These are phyloP conservation scores for Ambrosia trifida DNA, from an alignment of 129 eudicot species.

Conservation along the genomic window DNA sequence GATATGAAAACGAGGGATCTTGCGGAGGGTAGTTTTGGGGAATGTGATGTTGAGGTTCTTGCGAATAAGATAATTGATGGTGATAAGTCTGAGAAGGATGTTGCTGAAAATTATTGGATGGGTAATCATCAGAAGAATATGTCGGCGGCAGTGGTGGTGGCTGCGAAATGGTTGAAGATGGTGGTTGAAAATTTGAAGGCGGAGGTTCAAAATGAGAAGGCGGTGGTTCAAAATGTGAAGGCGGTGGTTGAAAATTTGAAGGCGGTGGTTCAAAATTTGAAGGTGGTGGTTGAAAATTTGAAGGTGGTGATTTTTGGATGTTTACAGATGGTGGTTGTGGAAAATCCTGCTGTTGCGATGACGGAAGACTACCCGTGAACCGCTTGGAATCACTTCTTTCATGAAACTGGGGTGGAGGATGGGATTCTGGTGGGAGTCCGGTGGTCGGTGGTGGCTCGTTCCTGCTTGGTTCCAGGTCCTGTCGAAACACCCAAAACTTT, in stretches of 20 bases:
- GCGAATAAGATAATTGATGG: conserved; percentile 53
- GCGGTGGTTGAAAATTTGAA: conserved; percentile 14
- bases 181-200: conserved; percentile 22
- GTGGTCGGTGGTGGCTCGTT: conserved; percentile 34
- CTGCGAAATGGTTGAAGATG: conserved; percentile 30
- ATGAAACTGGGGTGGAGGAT: conserved; percentile 37
- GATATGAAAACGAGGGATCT: conserved; percentile 46
- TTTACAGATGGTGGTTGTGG: conserved; percentile 27
- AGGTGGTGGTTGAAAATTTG: conserved; percentile 19
- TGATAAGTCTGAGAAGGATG: conserved; percentile 49
- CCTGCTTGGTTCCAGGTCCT: conserved; percentile 50
- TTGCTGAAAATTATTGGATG: conserved; percentile 47
- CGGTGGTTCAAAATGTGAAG: conserved; percentile 14
- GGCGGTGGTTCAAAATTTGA: conserved; percentile 14
- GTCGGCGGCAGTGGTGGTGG: conserved; percentile 34
- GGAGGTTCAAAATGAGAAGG: conserved; percentile 12
- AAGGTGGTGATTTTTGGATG: conserved; percentile 24
- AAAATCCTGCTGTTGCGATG: conserved; percentile 27
- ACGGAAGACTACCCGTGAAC: conserved; percentile 24
- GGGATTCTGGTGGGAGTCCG: conserved; percentile 43
- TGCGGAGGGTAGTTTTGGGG: conserved; percentile 58
- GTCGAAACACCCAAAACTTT: conserved; percentile 11
- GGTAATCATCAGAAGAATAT: conserved; percentile 47
- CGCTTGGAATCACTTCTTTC: conserved; percentile 48
- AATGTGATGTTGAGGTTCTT: conserved; percentile 53